Evolutionary conservation across 768 basidiomycete genomes (phyloP), one percentile per base, ranked within the genome.

Genomic region (Mycena metata): DNA sequence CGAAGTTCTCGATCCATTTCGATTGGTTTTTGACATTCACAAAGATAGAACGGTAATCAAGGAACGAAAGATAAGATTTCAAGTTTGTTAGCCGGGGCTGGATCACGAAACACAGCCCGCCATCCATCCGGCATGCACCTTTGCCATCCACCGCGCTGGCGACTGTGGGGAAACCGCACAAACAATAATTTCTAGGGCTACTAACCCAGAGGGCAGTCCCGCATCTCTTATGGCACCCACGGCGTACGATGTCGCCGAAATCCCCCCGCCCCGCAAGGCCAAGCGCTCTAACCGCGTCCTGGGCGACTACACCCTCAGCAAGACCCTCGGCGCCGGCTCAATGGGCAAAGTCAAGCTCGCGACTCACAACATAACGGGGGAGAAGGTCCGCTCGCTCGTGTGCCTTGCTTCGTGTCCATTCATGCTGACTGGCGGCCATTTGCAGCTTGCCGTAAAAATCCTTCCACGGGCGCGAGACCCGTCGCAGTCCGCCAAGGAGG

Each of bases 281-380:
- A 81, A 82, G 64, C 80, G 84, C 64, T 78, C 84, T 9, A 86
- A 86, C 73, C 77, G 92, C 79, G 85, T 95, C 66, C 84, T 99
- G 17, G 97, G 96, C 36, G 96, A 98, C 78, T 99, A 98, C 83
- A 94, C 94, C 67, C 88, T 99, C 73, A 93, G 93, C 76, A 99
- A 98, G 87, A 98, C 97, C 6, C 86, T 99, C 46, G 97, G 97
- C 26, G 97, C 96, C 23, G 97, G 97, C 42, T 96, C 94, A 78
- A 99, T 99, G 97, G 97, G 97, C 72, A 98, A 98, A 80, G 97
- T 99, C 76, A 99, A 98, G 84, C 88, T 99, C 13, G 97, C 95
- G 3, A 91, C 91, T 21, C 95, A 96, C 79, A 93, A 92, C 68
- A 76, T 90, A 70, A 93, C 95, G 1, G 94, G 93, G 30, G 96